Percentiles rank a stretch among this genome's conserved stretches.
Conservation (phyloP, 2,329 filamentous ascomycete genomes). For the Hymenoscyphus occultus region DNA sequence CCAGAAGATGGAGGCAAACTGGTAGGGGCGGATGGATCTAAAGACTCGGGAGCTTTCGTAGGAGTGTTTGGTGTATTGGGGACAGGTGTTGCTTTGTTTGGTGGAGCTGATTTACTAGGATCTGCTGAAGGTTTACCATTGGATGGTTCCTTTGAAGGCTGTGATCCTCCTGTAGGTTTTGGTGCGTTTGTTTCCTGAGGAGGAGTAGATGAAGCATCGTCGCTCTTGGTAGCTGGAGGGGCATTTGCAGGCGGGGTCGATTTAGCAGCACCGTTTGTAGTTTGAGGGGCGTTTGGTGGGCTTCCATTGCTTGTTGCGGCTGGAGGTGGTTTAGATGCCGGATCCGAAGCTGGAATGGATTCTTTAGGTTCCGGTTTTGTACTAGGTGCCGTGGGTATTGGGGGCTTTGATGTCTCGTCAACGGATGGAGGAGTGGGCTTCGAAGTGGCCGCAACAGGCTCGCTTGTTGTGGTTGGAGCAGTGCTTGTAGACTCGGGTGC, state of each 20-base stretch:
- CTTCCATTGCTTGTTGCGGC: background rate
- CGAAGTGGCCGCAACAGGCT: background rate
- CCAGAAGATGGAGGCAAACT: background rate
- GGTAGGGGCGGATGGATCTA: background rate
- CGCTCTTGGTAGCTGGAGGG: background rate
- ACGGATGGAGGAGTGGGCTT: background rate
- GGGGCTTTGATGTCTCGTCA: background rate
- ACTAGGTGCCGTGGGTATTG: background rate
- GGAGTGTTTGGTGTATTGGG: background rate
- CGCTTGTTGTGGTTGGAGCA: too few relatives aligned
- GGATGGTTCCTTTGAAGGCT: background rate
- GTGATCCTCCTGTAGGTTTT: background rate
- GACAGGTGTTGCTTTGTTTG: background rate
- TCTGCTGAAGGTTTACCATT: background rate
- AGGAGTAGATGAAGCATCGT: background rate
- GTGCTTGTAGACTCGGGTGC: too few relatives aligned
- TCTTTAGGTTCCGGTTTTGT: background rate
- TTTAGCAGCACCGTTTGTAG: background rate
- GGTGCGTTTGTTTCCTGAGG: background rate
- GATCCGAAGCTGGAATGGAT: background rate
- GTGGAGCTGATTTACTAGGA: background rate
- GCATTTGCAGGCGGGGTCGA: background rate
- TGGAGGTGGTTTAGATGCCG: background rate
- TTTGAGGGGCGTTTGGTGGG: background rate
- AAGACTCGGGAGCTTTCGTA: background rate